phyloP scores from a whole-genome alignment of 345 rosid species.

The Kernera saxatilis region DNA sequence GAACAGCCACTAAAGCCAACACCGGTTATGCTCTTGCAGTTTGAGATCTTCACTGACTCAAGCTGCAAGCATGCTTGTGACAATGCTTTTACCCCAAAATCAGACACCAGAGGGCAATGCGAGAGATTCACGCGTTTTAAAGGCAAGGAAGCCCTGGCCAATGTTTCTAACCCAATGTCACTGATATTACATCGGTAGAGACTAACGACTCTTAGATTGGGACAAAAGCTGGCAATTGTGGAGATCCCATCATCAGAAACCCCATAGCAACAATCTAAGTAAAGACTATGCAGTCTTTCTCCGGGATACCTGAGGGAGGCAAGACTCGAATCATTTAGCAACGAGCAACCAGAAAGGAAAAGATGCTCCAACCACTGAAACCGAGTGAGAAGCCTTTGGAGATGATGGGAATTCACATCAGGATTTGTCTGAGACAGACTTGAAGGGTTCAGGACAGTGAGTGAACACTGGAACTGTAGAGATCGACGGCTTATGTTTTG shows the following conservation, averaged over 20 bases:
- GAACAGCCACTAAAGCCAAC: slow-evolving; percentile 58
- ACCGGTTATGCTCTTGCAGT: slow-evolving; percentile 47
- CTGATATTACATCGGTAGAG: slow-evolving; percentile 54
- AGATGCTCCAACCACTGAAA: slow-evolving; percentile 54
- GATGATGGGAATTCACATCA: slow-evolving; percentile 37
- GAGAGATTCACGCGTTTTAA: slow-evolving; percentile 53
- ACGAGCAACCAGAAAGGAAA: slow-evolving; percentile 62
- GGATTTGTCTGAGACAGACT: slow-evolving; percentile 34
- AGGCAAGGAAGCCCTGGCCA: slow-evolving; percentile 40
- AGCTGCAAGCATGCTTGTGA: slow-evolving; percentile 48
- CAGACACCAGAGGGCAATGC: slow-evolving; percentile 48
- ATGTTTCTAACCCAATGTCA: slow-evolving; percentile 47
- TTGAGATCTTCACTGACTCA: slow-evolving; percentile 46
- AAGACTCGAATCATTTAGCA: slow-evolving; percentile 52
- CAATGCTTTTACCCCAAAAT: slow-evolving; percentile 43
- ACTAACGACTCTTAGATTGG: slow-evolving; percentile 43
- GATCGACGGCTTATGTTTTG: slow-evolving; percentile 48
- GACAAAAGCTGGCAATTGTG: slow-evolving; percentile 46
- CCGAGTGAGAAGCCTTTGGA: slow-evolving; percentile 53
- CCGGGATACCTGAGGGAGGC: slow-evolving; percentile 41
- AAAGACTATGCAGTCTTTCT: slow-evolving; percentile 42
- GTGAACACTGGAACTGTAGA: slow-evolving; percentile 53
- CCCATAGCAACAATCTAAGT: slow-evolving; percentile 60
- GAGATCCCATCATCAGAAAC: slow-evolving; percentile 56
- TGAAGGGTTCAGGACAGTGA: slow-evolving; percentile 21